Evolutionary conservation across 129 eudicot genomes (phyloP).

Genomic region (Flaveria robusta): DNA sequence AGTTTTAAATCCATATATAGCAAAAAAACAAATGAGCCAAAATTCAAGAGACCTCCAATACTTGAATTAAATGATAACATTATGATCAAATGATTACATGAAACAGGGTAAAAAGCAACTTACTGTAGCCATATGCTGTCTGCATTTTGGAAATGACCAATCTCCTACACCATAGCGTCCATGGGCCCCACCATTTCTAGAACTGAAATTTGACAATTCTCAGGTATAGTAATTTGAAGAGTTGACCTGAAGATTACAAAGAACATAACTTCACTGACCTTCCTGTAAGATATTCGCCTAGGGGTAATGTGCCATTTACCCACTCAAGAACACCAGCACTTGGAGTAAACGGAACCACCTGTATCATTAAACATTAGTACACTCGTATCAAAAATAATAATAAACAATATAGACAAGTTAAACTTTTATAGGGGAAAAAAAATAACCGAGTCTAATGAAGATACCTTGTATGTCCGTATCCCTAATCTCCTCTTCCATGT

Average conservation of each 20-base stretch:
- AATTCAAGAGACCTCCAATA: neutral
- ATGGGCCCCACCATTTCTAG: conserved; percentile 96
- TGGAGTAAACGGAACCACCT: conserved; percentile 99
- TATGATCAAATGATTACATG: neutral
- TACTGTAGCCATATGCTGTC: conserved; percentile 86
- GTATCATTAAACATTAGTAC: conserved; percentile 29
- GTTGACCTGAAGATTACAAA: conserved; percentile 14
- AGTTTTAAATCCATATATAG: neutral
- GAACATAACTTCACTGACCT: conserved; percentile 53
- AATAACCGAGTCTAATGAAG: neutral
- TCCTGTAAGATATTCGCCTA: conserved; percentile 93
- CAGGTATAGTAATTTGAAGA: neutral
- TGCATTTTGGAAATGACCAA: conserved; percentile 85
- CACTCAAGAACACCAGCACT: conserved; percentile 99
- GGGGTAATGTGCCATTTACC: conserved; percentile 96
- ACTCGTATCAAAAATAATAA: neutral
- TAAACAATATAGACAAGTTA: neutral
- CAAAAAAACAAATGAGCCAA: neutral
- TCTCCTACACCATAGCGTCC: conserved; percentile 93
- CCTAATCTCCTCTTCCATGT: conserved; percentile 89
- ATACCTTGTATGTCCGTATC: conserved; percentile 93
- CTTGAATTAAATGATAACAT: neutral
- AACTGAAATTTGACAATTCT: conserved; percentile 45
- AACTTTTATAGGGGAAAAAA: neutral
- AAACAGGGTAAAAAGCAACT: conserved; percentile 26